Conservation (phyloP, 2,329 filamentous ascomycete genomes). For the Pyrenophora graminea region DNA sequence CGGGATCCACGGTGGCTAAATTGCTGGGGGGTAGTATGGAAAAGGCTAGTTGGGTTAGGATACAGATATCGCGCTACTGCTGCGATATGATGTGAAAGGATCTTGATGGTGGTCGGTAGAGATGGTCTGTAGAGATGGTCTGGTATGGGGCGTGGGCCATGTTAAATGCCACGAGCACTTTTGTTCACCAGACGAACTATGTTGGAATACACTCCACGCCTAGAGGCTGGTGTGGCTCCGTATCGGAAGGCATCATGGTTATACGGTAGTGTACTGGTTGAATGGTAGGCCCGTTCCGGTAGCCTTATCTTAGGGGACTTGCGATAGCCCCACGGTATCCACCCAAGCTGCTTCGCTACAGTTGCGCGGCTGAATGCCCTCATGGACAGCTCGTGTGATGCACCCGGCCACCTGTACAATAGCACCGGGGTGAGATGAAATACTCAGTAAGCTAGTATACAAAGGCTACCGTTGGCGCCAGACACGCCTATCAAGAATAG, state of each 20-base stretch:
- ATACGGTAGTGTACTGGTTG: background rate
- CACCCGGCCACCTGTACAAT: background rate
- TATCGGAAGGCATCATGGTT: conserved; percentile 4
- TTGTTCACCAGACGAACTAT: conserved; percentile 1
- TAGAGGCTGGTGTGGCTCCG: conserved; percentile 10
- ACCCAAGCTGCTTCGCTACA: conserved; percentile 4
- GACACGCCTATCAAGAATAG: no score
- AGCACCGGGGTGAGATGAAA: no score
- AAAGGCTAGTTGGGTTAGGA: background rate
- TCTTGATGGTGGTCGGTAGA: conserved; percentile 1
- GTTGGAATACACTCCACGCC: conserved; percentile 3
- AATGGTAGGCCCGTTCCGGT: conserved; percentile 22
- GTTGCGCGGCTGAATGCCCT: conserved; percentile 7
- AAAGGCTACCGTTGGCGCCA: no score
- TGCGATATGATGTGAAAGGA: background rate
- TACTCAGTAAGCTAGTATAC: no score
- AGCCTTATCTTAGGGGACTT: conserved; percentile 27
- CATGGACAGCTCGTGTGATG: conserved; percentile 9
- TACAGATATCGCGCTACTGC: background rate
- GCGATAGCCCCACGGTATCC: conserved; percentile 20
- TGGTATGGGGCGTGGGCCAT: conserved; percentile 13
- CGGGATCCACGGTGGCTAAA: conserved; percentile 24
- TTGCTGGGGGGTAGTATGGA: background rate
- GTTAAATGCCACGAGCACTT: conserved; percentile 15
- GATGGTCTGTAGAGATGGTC: background rate